Conservation (phyloP, 2,329 filamentous ascomycete genomes). For the Aureobasidium namibiae region DNA sequence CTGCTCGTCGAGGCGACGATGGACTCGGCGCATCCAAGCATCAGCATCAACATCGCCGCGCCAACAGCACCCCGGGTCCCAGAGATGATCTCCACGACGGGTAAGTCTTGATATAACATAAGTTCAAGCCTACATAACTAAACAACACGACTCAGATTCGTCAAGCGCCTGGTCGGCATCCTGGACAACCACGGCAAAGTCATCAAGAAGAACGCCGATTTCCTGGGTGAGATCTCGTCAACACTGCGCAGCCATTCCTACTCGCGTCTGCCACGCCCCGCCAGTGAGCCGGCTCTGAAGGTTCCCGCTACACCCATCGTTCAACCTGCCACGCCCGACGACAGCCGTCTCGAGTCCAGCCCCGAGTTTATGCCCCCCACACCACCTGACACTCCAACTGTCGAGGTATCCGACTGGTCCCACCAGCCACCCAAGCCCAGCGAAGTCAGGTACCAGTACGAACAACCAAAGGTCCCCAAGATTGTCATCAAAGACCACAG, state of each 20-base stretch:
- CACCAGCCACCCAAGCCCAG: neutral
- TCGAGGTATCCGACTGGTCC: conserved; percentile 4
- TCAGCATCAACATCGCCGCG: conserved; percentile 1
- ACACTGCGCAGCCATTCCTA: neutral
- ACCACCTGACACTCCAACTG: conserved; percentile 1
- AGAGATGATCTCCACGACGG: neutral
- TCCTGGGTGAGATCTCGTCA: neutral
- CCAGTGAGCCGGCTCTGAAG: neutral
- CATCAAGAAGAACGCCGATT: conserved; percentile 1
- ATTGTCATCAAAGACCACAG: conserved; percentile 6
- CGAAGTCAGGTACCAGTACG: neutral
- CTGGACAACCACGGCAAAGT: conserved; percentile 5
- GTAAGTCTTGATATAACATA: neutral
- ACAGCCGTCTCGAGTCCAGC: neutral
- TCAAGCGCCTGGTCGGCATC: conserved; percentile 4
- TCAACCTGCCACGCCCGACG: neutral
- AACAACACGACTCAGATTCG: neutral
- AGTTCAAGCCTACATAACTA: neutral
- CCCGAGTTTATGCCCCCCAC: conserved; percentile 5
- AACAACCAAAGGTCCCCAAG: neutral
- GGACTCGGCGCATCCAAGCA: neutral
- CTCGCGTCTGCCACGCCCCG: neutral
- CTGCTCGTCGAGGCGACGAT: neutral
- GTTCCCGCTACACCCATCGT: neutral
- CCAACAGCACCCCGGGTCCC: neutral